Evolutionary conservation across 192 early-diverging fungal species (phyloP), one percentile per base, ranked within the genome.

Genomic region (Entomortierella parvispora): DNA sequence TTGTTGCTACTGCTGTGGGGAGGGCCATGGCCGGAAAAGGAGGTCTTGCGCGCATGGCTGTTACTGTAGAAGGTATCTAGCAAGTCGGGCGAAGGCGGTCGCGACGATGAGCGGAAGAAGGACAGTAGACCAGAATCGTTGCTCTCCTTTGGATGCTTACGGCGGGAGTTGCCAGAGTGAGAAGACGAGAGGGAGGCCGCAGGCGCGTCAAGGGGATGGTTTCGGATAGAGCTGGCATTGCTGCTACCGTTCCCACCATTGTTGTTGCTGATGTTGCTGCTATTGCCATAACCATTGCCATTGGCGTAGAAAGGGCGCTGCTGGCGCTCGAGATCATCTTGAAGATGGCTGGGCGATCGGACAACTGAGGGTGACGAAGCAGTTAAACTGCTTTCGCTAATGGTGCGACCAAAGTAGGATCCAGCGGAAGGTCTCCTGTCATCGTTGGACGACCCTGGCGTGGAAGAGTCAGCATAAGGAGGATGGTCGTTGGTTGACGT

Each of bases 61-160:
- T 31, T 45, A 42, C 26, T 76, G 50, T 55, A 37, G 23, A 46
- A 25, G 23, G 72, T 23, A 26, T 65, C 71, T n/a, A 31, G 22
- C 8, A 29, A 25, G 33, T 76, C 72, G 0, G 72, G 72, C 10
- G 72, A 76, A 4, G 72, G 59, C n/a, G 72, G 72, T 54, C 72
- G 18, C 18, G 72, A 76, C 9, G 71, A 48, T n/a, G 50, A 49
- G 37, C 72, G 72, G 32, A 76, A 67, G 48, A 76, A 76, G 10
- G 72, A 55, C 4, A 68, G 29, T 23, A 68, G 48, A 45, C 71
- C 55, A 4, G 72, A 76, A 4, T 76, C 65, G 22, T 40, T 62
- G 23, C 51, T 45, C 5, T 67, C 65, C 25, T 76, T 76, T 44
- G 23, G 28, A 18, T 49, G 52, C 34, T 62, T 67, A 3, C 53